Percentiles rank a stretch among this genome's conserved stretches.
Conservation (phyloP, 169 alveolate species). For the Plasmodium ovale region DNA sequence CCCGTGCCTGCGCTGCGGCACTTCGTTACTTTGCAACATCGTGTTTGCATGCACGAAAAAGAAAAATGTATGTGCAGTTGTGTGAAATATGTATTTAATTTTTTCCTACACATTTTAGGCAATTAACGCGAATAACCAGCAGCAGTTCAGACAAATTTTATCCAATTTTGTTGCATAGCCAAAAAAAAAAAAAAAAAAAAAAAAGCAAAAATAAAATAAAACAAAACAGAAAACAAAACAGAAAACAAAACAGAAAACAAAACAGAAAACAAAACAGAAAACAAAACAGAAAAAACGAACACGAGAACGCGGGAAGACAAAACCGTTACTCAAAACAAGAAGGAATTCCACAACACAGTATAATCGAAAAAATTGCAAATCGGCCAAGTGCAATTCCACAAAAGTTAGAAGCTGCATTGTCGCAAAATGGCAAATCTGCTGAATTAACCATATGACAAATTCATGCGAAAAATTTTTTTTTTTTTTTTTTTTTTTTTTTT, state of each 20-base stretch:
- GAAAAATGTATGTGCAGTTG: too few species aligned
- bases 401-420: too few species aligned
- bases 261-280: neutral
- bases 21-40: neutral
- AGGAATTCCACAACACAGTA: too few species aligned
- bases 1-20: neutral
- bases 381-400: neutral
- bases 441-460: neutral
- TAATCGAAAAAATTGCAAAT: neutral
- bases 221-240: neutral
- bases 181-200: neutral
- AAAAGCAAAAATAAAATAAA: neutral
- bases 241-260: neutral
- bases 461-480: slow-evolving; percentile 4
- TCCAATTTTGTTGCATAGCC: slow-evolving; percentile 55
- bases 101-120: slow-evolving; percentile 31
- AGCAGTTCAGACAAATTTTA: slow-evolving; percentile 74
- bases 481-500: slow-evolving; percentile 3
- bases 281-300: neutral
- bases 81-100: neutral
- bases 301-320: neutral
- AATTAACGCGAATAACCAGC: slow-evolving; percentile 69
- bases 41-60: neutral
- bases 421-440: neutral
- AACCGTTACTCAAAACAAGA: too few species aligned